Base-by-base conservation (phyloP, 1,284 basidiomycete species). In the Ganoderma boninense region DNA sequence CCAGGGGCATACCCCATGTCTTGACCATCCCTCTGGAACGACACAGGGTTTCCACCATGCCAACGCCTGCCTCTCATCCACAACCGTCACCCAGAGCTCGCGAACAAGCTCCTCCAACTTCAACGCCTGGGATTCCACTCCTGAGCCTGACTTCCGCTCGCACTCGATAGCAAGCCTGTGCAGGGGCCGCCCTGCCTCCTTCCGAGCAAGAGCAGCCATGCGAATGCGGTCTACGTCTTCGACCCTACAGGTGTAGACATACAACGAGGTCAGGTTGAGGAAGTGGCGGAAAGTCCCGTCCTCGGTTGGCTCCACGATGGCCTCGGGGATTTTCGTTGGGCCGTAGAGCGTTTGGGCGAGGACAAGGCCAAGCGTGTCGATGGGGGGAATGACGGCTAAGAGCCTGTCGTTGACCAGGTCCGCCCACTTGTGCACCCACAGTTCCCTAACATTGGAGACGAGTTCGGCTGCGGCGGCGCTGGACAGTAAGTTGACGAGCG, bases 381-480 rank as follows among this genome's bases (percentile, higher is more conserved):
- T 38, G 4, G 60, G 23, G 60, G 60, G 60, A 40, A 62, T 42
- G 40, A n/a, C n/a, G 4, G 60, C 60, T 8, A 43, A 40, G 14
- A 62, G 60, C 16, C 38, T 23, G 20, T n/a, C 38, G 23, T 26
- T 40, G 40, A 43, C 35, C 13, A 61, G 13, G 35, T 61, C 59
- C n/a, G 59, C 26, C 35, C 38, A 61, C 4, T 26, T 29, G 60
- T 62, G 23, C n/a, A 62, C 13, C 60, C 60, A 62, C 6, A 62
- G 38, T 26, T 44, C 60, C 40, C 23, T 44, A 40, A 62, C 14
- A 42, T 62, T 23, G 4, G 40, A 38, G 7, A 26, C 42, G 4
- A 62, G 40, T 8, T 23, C 11, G 38, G 38, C 42, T 6, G 23
- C 40, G 8, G 11, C 42, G 23, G 8, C n/a, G 23, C 23, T 16